These are phyloP conservation scores for Thermothielavioides terrestris DNA, from an alignment of 495 filamentous ascomycete genomes.

Conservation along the genomic window DNA sequence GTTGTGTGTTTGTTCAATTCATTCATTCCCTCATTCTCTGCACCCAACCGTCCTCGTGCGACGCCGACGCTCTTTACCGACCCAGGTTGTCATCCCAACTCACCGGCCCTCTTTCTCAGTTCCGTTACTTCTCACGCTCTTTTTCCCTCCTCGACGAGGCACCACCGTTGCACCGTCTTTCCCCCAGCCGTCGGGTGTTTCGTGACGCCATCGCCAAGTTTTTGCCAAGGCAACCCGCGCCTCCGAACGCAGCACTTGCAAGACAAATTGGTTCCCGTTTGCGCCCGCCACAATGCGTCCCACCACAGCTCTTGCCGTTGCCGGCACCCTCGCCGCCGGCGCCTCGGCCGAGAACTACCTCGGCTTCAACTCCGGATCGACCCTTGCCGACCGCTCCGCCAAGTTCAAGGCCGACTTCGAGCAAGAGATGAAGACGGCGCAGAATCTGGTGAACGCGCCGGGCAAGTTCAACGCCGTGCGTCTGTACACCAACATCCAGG, in stretches of 20 bases:
- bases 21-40: conserved; percentile 1
- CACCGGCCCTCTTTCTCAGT: background rate
- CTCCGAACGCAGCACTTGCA: background rate
- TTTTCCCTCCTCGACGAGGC: background rate
- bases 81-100: background rate
- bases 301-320: conserved; percentile 18
- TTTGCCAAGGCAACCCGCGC: conserved; percentile 4
- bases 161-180: background rate
- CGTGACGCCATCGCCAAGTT: conserved; percentile 17
- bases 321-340: conserved; percentile 25
- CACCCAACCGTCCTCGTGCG: conserved; percentile 12
- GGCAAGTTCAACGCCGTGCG: conserved; percentile 41
- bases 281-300: conserved; percentile 20
- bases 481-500: conserved; percentile 47
- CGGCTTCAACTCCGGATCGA: conserved; percentile 44
- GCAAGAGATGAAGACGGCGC: conserved; percentile 38
- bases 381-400: conserved; percentile 36
- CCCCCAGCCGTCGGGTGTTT: background rate
- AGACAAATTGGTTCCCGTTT: background rate
- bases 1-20: background rate
- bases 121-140: background rate
- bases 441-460: conserved; percentile 33
- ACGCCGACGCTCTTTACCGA: conserved; percentile 11
- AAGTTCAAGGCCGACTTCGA: conserved; percentile 42
- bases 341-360: conserved; percentile 32